Evolutionary conservation across 345 rosid genomes (phyloP).

Genomic region (Gossypium mustelinum): DNA sequence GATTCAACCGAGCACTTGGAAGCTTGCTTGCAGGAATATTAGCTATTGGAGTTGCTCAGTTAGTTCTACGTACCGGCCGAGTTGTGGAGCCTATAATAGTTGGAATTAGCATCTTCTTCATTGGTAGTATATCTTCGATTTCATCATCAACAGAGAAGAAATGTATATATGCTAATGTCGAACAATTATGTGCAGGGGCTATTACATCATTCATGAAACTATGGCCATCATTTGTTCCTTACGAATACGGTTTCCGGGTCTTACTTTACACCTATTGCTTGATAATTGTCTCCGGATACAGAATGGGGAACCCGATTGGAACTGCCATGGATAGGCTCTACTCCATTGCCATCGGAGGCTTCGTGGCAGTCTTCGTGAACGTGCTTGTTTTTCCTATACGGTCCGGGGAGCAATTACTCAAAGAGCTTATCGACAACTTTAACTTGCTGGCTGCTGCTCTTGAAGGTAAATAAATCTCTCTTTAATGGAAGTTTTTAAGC

Average conservation of each 20-base stretch:
- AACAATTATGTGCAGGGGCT: slow-evolving; percentile 34
- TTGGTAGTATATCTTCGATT: slow-evolving; percentile 47
- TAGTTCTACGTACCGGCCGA: slow-evolving; percentile 36
- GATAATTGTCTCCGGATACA: slow-evolving; percentile 57
- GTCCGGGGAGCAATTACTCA: slow-evolving; percentile 62
- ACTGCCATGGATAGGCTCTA: slow-evolving; percentile 15
- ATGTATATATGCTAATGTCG: neutral
- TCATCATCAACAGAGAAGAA: neutral
- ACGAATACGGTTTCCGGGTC: slow-evolving; percentile 65
- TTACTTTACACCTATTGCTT: slow-evolving; percentile 60
- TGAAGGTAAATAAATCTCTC: slow-evolving; percentile 39
- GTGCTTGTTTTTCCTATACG: slow-evolving; percentile 52
- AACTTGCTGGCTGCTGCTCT: slow-evolving; percentile 52
- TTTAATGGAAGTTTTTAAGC: neutral
- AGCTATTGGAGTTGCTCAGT: slow-evolving; percentile 41
- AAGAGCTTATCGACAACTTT: slow-evolving; percentile 49
- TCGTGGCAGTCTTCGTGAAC: slow-evolving; percentile 61
- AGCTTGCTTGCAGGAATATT: slow-evolving; percentile 60
- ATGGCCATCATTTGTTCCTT: slow-evolving; percentile 61
- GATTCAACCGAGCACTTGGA: slow-evolving; percentile 65
- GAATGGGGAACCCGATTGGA: slow-evolving; percentile 55
- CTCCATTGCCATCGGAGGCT: slow-evolving; percentile 41
- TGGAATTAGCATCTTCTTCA: slow-evolving; percentile 53
- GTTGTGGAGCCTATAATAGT: slow-evolving; percentile 55
- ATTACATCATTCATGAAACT: slow-evolving; percentile 57